Evolutionary conservation across 2,329 filamentous ascomycete genomes (phyloP).

Genomic region (Sphaerostilbella broomeana): DNA sequence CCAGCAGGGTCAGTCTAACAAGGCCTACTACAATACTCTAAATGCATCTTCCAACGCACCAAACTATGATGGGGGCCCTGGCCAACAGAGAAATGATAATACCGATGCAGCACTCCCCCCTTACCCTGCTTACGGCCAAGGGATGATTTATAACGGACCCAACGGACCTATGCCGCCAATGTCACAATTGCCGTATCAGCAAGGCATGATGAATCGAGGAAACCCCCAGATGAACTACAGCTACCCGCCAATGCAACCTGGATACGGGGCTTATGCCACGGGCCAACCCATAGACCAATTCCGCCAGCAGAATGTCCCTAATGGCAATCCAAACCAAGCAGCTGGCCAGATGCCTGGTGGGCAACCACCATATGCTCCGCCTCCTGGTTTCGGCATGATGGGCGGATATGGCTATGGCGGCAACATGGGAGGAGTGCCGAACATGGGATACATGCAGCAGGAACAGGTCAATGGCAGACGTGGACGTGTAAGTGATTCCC

Average conservation of each 20-base stretch:
- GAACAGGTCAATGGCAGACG: conserved; percentile 51
- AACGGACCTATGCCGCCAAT: conserved; percentile 42
- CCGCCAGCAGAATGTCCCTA: conserved; percentile 44
- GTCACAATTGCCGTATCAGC: conserved; percentile 54
- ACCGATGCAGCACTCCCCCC: conserved; percentile 43
- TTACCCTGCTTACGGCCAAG: conserved; percentile 46
- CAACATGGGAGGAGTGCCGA: conserved; percentile 41
- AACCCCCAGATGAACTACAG: conserved; percentile 50
- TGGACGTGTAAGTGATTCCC: conserved; percentile 46
- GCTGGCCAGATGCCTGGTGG: conserved; percentile 36
- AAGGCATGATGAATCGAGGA: conserved; percentile 48
- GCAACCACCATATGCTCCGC: conserved; percentile 40
- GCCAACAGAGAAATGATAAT: conserved; percentile 46
- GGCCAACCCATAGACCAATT: conserved; percentile 50
- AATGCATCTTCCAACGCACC: conserved; percentile 34
- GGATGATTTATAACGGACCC: conserved; percentile 44
- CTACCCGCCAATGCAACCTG: conserved; percentile 50
- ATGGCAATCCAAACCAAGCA: conserved; percentile 46
- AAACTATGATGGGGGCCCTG: conserved; percentile 47
- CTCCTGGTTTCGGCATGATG: conserved; percentile 44
- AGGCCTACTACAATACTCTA: conserved; percentile 49
- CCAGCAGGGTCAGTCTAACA: conserved; percentile 36
- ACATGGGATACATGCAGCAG: conserved; percentile 47
- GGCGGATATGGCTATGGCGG: conserved; percentile 39
- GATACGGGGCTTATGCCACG: conserved; percentile 47